Percentiles rank a stretch among this genome's conserved stretches.
Conservation (phyloP, 2,329 filamentous ascomycete species). For the Aspergillus sp. region DNA sequence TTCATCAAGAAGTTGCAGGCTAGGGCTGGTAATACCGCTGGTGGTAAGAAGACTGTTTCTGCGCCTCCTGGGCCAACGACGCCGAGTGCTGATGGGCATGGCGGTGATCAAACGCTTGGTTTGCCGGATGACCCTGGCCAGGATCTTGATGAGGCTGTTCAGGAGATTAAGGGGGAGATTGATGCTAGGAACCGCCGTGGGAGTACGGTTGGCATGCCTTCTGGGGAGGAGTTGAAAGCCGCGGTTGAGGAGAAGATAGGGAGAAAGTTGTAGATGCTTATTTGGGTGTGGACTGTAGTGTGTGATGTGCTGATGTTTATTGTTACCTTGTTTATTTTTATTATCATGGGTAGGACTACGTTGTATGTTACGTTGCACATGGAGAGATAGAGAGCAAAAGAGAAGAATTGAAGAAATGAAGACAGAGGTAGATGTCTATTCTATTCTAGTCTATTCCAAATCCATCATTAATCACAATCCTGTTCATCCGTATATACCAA, state of each 20-base stretch:
- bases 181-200: conserved; percentile 51
- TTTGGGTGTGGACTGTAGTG: neutral
- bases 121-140: conserved; percentile 67
- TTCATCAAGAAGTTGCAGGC: conserved; percentile 55
- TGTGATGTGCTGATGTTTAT: neutral
- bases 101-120: conserved; percentile 65
- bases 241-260: conserved; percentile 47
- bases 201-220: conserved; percentile 38
- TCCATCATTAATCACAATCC: too few relatives aligned
- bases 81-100: conserved; percentile 44
- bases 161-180: conserved; percentile 67
- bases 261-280: conserved; percentile 32
- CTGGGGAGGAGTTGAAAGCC: conserved; percentile 45
- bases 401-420: neutral
- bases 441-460: too few relatives aligned
- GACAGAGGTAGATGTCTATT: neutral
- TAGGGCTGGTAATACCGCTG: conserved; percentile 29
- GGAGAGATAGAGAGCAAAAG: neutral
- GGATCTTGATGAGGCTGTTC: conserved; percentile 71
- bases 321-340: neutral
- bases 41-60: neutral
- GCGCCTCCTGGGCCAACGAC: too few relatives aligned
- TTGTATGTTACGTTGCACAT: too few relatives aligned
- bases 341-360: too few relatives aligned
- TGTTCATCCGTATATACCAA: too few relatives aligned